Evolutionary conservation across 2,329 filamentous ascomycete genomes (phyloP).

Genomic region (Passalora sequoiae): DNA sequence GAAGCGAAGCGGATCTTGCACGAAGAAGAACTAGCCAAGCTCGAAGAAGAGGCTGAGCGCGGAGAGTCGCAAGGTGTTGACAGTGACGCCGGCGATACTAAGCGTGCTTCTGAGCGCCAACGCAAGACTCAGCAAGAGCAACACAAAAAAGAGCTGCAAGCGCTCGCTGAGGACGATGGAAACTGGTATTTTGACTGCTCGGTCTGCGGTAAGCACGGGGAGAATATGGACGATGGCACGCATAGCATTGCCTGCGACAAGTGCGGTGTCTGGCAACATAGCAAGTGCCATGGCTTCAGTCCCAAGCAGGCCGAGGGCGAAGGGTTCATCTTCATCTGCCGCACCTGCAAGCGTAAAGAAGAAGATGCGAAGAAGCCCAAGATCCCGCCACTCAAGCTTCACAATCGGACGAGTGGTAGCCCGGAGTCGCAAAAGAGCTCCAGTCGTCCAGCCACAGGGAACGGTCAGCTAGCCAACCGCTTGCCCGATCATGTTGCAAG

Average conservation of each 20-base stretch:
- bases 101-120: constrained; percentile 68
- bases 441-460: constrained; percentile 20
- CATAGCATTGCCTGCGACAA: constrained; percentile 91
- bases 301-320: constrained; percentile 74
- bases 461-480: constrained; percentile 12
- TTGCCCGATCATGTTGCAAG: constrained; percentile 26
- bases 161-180: constrained; percentile 65
- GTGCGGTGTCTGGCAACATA: constrained; percentile 96
- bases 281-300: constrained; percentile 77
- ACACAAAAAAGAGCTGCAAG: constrained; percentile 68
- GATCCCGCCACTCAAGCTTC: constrained; percentile 57
- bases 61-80: constrained; percentile 40
- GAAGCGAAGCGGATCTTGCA: constrained; percentile 77
- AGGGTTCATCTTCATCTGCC: constrained; percentile 83
- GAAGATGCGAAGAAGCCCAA: constrained; percentile 59
- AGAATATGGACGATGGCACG: constrained; percentile 83
- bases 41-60: constrained; percentile 55
- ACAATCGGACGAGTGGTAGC: constrained; percentile 28
- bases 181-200: constrained; percentile 93
- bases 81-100: constrained; percentile 45
- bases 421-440: constrained; percentile 21
- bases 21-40: constrained; percentile 72
- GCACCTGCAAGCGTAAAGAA: constrained; percentile 65
- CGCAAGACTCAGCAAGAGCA: constrained; percentile 78
- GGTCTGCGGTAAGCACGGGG: constrained; percentile 80